Evolutionary conservation across 108 stramenopile species (phyloP).

Genomic region (Pseudonitzschia delicatissima): DNA sequence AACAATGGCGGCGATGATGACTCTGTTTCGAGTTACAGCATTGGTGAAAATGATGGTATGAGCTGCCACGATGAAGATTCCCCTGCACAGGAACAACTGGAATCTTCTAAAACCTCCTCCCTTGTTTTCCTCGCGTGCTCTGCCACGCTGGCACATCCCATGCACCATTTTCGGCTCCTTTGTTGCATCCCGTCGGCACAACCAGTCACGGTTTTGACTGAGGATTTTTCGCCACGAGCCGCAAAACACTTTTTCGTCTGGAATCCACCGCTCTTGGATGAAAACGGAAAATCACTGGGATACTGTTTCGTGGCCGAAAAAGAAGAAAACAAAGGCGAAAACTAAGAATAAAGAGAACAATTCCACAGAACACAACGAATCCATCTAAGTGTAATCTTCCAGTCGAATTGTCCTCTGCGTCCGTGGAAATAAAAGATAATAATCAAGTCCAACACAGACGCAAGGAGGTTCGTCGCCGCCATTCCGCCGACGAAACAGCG

Average conservation of each 20-base stretch:
- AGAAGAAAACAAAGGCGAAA: neutral
- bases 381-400: neutral
- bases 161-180: conserved; percentile 72
- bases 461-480: conserved; percentile 33
- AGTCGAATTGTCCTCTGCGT: neutral
- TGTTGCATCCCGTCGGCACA: conserved; percentile 58
- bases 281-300: conserved; percentile 32
- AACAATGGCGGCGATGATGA: neutral
- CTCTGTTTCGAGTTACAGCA: neutral
- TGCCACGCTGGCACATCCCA: conserved; percentile 89
- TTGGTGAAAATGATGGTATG: neutral
- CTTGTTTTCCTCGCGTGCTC: conserved; percentile 85
- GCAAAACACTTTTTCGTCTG: conserved; percentile 84
- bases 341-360: neutral
- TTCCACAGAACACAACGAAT: neutral
- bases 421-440: neutral
- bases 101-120: neutral
- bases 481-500: conserved; percentile 93
- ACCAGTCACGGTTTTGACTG: conserved; percentile 46
- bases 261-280: conserved; percentile 80
- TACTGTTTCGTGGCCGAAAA: conserved; percentile 19
- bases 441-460: neutral
- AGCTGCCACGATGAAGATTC: neutral
- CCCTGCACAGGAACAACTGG: neutral
- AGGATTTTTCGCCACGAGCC: conserved; percentile 79